Evolutionary conservation across 2,329 filamentous ascomycete species (phyloP), one percentile per base, ranked within the genome.

Genomic region (Fusarium tupiense): DNA sequence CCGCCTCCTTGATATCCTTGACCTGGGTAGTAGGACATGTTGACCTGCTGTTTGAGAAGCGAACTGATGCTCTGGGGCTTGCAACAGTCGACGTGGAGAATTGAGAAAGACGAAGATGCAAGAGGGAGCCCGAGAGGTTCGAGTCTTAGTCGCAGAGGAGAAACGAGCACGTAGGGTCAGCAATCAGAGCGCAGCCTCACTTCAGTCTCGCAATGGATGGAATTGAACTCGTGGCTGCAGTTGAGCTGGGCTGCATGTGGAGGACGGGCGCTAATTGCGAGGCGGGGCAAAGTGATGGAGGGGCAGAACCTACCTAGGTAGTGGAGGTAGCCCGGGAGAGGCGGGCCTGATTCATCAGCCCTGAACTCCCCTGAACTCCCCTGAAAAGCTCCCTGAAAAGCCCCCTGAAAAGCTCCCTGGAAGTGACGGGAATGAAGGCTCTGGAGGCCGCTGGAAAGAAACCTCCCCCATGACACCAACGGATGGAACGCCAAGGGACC

Each of bases 1-100:
- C 83, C 83, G 71, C 83, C 83, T 76, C 83, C 83, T 74, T 85
- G 77, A 50, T 83, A 79, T 71, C 84, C 82, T 75, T 84, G 83
- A 61, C 83, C 84, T 38, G 83, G 83, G 77, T 82, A 84, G 73
- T 82, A 81, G 49, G 83, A 84, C 83, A 84, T 84, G 73, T 59
- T 62, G 63, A 52, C 54, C 22, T 56, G 47, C 33, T 62, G 49
- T 73, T 47, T 50, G 50, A 35, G 58, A 64, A 38, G 38, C 61
- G 44, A 58, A 35, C 37, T 50, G 54, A 54, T 71, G 47, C 24
- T 68, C 35, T n/a, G 11, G 20, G n/a, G 57, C 33, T 33, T 59
- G 52, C 41, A 65, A 61, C 35, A 38, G 49, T 71, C 46, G 43
- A 61, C 46, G 46, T 56, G 52, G 43, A 47, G 60, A 57, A 46